Evolutionary conservation across 768 basidiomycete genomes (phyloP), one percentile per base, ranked within the genome.

Genomic region (Mycena galopus): DNA sequence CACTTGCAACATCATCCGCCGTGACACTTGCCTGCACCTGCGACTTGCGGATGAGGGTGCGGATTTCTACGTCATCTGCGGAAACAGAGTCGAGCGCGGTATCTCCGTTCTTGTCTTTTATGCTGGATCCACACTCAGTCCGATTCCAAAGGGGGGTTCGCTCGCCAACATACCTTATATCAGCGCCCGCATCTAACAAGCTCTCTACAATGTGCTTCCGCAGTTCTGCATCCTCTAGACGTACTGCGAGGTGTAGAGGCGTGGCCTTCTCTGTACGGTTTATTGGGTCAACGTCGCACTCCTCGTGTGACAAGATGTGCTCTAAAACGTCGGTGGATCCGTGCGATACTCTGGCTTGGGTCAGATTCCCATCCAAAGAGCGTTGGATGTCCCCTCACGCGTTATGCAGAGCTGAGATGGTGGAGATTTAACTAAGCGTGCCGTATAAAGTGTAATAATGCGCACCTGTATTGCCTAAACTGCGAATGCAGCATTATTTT

Each of bases 281-380:
- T 77, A 89, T 84, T 21, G 90, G 89, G 79, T 96, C 94, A 61
- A 95, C 94, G 77, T 96, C 94, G 82, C 94, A 95, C 5, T 86
- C 88, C 14, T 95, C 93, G 76, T 90, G 85, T 6, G 88, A 88
- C 37, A 96, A 86, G 74, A 96, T 89, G 65, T 92, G 85, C 72
- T 95, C 93, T 4, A 95, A 84, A 58, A 92, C 90, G 32, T 88
- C 87, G 1, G 85, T 86, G 29, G 89, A 92, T 27, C 90, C 92
- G 50, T 88, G 75, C 37, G 82, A 84, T 23, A 88, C 88, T 21
- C 90, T 92, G 78, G 25, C 39, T 3, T 59, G n/a, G 25, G 44
- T 77, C 29, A 65, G 57, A 58, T 51, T 56, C 61, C 44, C 27
- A 29, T 60, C 32, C 23, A 5, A 29, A 25, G n/a, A 47, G 56